Conservation (phyloP, 345 rosid genomes). For the Zanthoxylum bungeanum region DNA sequence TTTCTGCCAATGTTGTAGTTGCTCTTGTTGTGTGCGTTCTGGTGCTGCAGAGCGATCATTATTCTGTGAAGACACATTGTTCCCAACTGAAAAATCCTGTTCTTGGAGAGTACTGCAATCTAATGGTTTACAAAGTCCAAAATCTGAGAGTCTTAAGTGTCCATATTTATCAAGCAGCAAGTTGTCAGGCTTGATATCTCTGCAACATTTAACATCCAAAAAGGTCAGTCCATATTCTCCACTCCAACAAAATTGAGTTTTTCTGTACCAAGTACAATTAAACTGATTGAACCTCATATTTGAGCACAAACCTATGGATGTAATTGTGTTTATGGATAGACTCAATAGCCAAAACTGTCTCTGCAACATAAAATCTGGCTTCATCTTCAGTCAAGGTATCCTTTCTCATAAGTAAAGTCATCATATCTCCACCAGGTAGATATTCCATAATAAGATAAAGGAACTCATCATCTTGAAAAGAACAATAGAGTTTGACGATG, state of each 20-base stretch:
- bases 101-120: conserved; percentile 79
- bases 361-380: conserved; percentile 86
- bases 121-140: conserved; percentile 91
- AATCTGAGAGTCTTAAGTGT: conserved; percentile 89
- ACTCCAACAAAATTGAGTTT: not conserved
- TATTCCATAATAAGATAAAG: conserved; percentile 95
- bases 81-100: conserved; percentile 56
- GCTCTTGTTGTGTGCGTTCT: conserved; percentile 85
- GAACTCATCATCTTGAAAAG: conserved; percentile 90
- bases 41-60: conserved; percentile 45
- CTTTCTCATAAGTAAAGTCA: conserved; percentile 96
- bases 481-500: conserved; percentile 91
- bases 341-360: conserved; percentile 82
- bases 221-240: conserved; percentile 7
- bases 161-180: conserved; percentile 84
- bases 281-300: not conserved
- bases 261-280: not conserved
- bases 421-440: conserved; percentile 97
- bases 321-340: conserved; percentile 92
- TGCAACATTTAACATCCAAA: conserved; percentile 24
- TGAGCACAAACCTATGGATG: conserved; percentile 67
- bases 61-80: conserved; percentile 38
- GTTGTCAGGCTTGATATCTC: conserved; percentile 96
- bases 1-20: conserved; percentile 87
- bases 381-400: conserved; percentile 87